Evolutionary conservation across 139 green algal genomes (phyloP).

Genomic region (Pseudopediastrum boryanum): DNA sequence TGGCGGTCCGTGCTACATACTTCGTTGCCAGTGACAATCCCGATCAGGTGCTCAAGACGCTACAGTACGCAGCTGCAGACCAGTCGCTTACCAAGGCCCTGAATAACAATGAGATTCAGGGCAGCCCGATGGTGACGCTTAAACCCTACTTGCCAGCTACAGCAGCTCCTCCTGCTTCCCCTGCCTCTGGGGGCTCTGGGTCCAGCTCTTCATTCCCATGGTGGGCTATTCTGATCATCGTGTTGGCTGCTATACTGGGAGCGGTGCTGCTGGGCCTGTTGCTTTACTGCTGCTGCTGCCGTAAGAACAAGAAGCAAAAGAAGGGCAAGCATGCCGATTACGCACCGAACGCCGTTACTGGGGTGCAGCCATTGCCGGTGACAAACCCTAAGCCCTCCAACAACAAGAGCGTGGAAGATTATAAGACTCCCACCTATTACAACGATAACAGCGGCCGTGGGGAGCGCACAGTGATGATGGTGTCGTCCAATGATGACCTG

Average conservation of each 20-base stretch:
- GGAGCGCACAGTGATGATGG: too few relatives aligned
- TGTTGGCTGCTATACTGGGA: conserved; percentile 11
- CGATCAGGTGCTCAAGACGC: neutral
- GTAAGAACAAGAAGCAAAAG: neutral
- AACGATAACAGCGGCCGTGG: too few relatives aligned
- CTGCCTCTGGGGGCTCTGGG: neutral
- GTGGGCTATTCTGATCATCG: conserved; percentile 22
- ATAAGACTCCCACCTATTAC: too few relatives aligned
- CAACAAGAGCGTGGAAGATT: too few relatives aligned
- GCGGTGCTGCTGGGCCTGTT: neutral
- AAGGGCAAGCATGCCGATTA: neutral
- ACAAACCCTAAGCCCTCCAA: too few relatives aligned
- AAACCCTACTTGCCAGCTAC: neutral
- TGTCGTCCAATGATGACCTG: too few relatives aligned
- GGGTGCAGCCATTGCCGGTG: neutral
- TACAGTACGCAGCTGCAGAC: neutral
- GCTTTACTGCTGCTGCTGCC: conserved; percentile 5
- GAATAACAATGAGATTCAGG: neutral
- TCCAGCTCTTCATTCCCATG: conserved; percentile 9
- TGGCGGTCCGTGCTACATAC: neutral
- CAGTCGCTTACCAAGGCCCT: neutral
- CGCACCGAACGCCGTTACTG: neutral
- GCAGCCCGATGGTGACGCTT: neutral
- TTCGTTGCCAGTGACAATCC: neutral
- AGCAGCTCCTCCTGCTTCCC: too few relatives aligned